Conservation (phyloP, 805 yeast genomes). For the Yamadazyma kitorensis region DNA sequence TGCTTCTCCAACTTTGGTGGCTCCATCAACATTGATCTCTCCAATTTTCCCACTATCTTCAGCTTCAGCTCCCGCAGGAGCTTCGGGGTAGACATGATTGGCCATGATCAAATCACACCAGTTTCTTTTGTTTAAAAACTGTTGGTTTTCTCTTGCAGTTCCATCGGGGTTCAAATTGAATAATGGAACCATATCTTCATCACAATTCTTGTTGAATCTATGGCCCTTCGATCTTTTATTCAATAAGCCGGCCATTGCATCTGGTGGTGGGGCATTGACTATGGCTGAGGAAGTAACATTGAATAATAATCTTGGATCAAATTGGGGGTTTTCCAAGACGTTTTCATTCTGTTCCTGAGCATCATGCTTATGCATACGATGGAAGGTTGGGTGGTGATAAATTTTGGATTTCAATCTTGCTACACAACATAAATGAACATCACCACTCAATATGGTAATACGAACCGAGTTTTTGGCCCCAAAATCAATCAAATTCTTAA, state of each 20-base stretch:
- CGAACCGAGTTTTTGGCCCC: conserved; percentile 66
- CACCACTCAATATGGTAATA: conserved; percentile 85
- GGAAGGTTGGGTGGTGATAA: conserved; percentile 30
- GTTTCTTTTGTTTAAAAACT: conserved; percentile 65
- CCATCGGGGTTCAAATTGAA: conserved; percentile 63
- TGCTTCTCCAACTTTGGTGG: too few relatives aligned
- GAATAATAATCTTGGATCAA: conserved; percentile 73
- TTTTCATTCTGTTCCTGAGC: conserved; percentile 36
- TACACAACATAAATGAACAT: conserved; percentile 85
- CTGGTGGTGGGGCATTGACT: conserved; percentile 90
- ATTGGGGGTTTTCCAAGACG: conserved; percentile 50
- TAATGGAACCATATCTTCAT: conserved; percentile 78
- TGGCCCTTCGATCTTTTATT: conserved; percentile 68
- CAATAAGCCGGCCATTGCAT: conserved; percentile 73
- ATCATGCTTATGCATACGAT: conserved; percentile 16
- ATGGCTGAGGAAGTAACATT: conserved; percentile 90
- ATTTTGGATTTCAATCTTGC: conserved; percentile 68
- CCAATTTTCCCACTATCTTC: conserved; percentile 17
- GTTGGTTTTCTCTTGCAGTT: conserved; percentile 41
- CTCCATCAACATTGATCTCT: too few relatives aligned
- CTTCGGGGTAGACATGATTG: conserved; percentile 8
- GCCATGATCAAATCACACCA: conserved; percentile 68
- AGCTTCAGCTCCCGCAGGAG: too few relatives aligned
- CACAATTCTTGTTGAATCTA: conserved; percentile 59
- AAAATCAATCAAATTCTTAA: conserved; percentile 60